A percentile compares a stretch with the other conserved stretches of the same genome.
Evolutionary conservation across 352 stramenopile genomes (phyloP).

Genomic region (Elongisporangium prolatum): DNA sequence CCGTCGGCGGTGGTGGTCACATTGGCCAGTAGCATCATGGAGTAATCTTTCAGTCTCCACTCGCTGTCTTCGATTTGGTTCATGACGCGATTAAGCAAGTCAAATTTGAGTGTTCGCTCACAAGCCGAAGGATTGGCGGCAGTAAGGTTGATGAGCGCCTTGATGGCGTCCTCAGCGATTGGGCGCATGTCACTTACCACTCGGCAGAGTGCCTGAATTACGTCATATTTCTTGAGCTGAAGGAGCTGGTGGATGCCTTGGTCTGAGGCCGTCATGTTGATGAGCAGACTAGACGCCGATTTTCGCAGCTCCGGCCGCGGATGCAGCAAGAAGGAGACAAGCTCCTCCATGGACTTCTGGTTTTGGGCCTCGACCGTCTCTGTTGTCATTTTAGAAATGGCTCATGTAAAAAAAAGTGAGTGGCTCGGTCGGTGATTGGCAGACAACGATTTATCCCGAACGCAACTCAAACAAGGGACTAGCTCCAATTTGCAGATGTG

Average conservation of each 20-base stretch:
- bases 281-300: constrained; percentile 73
- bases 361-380: constrained; percentile 38
- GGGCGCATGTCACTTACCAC: constrained; percentile 80
- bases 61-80: constrained; percentile 78
- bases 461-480: neutral
- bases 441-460: neutral
- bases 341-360: constrained; percentile 71
- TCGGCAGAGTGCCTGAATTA: constrained; percentile 72
- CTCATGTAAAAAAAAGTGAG: neutral
- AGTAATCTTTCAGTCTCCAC: constrained; percentile 78
- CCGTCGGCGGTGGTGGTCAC: constrained; percentile 69
- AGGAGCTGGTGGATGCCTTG: constrained; percentile 73
- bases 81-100: constrained; percentile 86
- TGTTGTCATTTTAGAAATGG: constrained; percentile 25
- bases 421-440: neutral
- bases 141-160: constrained; percentile 84
- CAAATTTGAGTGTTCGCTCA: constrained; percentile 71
- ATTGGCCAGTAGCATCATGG: constrained; percentile 87
- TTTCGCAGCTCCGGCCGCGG: constrained; percentile 82
- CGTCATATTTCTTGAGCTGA: constrained; percentile 64
- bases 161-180: constrained; percentile 83
- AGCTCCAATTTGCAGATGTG: neutral
- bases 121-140: constrained; percentile 58
- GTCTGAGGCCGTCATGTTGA: constrained; percentile 83
- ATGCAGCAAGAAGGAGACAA: constrained; percentile 79